Evolutionary conservation across 148 eudicot species (phyloP).

Genomic region (Vaccinium corymbosum): DNA sequence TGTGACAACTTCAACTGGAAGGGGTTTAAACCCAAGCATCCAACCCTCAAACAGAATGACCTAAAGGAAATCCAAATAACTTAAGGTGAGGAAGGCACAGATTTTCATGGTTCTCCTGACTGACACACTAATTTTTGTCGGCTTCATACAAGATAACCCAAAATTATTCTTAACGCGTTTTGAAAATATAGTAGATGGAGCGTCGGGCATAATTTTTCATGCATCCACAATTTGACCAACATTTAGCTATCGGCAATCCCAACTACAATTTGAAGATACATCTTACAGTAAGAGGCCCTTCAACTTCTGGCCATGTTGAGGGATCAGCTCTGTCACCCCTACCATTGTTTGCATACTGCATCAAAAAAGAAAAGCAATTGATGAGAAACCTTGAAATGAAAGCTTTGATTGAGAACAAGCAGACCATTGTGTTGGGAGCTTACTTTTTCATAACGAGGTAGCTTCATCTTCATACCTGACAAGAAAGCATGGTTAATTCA

Average conservation of each 20-base stretch:
- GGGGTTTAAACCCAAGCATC: constrained; percentile 98
- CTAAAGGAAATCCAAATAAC: constrained; percentile 29
- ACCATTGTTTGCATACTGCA: constrained; percentile 90
- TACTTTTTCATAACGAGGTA: constrained; percentile 92
- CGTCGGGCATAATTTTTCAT: not conserved
- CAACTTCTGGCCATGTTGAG: constrained; percentile 91
- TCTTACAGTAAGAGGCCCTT: constrained; percentile 88
- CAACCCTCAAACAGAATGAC: constrained; percentile 90
- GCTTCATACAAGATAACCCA: not conserved
- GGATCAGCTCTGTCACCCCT: constrained; percentile 91
- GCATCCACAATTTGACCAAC: not conserved
- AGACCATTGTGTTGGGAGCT: constrained; percentile 25
- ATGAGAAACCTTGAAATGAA: constrained; percentile 6
- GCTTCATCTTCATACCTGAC: constrained; percentile 87
- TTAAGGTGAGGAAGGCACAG: not conserved
- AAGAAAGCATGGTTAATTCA: constrained; percentile 5
- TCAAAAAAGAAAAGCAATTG: constrained; percentile 13
- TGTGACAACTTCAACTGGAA: constrained; percentile 62
- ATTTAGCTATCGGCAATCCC: not conserved
- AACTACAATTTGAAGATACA: constrained; percentile 8
- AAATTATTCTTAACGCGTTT: not conserved
- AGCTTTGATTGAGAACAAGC: constrained; percentile 8
- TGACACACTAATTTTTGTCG: not conserved
- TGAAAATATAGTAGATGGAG: not conserved
- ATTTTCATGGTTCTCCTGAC: not conserved